Evolutionary conservation across 2,329 filamentous ascomycete genomes (phyloP).

Genomic region (Monosporascus ibericus): DNA sequence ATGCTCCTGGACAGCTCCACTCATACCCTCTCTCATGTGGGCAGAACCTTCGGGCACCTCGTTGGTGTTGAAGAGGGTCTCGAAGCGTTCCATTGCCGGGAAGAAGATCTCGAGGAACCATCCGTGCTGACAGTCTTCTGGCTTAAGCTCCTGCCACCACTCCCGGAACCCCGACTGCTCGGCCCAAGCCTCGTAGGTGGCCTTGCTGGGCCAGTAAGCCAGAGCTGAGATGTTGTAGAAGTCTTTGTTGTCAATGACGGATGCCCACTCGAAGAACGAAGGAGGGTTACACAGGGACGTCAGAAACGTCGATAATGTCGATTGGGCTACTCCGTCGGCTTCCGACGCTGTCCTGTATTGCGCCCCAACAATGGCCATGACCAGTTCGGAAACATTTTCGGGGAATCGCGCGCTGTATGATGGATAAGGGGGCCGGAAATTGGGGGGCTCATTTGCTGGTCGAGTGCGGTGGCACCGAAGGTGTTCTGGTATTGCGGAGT

Average conservation of each 20-base stretch:
- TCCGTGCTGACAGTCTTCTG: conserved; percentile 21
- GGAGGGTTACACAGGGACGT: background rate
- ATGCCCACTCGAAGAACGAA: conserved; percentile 25
- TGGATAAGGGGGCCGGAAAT: background rate
- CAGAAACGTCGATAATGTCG: background rate
- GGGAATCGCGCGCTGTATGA: conserved; percentile 3
- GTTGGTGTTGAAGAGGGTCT: conserved; percentile 35
- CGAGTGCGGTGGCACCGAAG: background rate
- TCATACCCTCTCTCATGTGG: conserved; percentile 31
- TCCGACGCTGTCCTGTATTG: background rate
- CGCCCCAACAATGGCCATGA: conserved; percentile 2
- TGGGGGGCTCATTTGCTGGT: background rate
- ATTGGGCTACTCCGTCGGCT: background rate
- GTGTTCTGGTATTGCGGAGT: conserved; percentile 1
- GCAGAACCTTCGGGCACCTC: conserved; percentile 32
- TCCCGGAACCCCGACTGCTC: conserved; percentile 26
- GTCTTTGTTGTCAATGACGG: conserved; percentile 24
- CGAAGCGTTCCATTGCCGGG: conserved; percentile 35
- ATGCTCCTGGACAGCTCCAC: conserved; percentile 34
- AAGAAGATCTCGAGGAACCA: conserved; percentile 38
- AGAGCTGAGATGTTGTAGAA: conserved; percentile 30
- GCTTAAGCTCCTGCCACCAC: conserved; percentile 31
- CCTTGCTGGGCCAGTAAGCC: conserved; percentile 31
- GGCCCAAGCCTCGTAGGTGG: conserved; percentile 26
- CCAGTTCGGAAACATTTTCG: background rate